phyloP scores from a whole-genome alignment of 2,329 filamentous ascomycete species.

The Diaporthe destruens region DNA sequence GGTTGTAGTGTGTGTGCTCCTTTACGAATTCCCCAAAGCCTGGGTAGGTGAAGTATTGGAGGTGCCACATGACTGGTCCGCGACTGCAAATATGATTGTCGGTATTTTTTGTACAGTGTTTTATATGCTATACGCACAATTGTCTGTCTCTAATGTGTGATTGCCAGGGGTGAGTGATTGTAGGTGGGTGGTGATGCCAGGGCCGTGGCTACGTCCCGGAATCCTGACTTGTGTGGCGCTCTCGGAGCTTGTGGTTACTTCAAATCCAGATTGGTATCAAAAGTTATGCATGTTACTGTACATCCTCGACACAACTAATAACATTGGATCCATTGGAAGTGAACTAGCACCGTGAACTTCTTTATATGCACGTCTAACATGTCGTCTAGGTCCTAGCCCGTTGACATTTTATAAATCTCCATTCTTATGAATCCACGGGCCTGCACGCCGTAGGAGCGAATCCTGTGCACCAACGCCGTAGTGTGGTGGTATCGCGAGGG shows the following conservation, averaged over 20 bases:
- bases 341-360: background rate
- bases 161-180: too few species aligned
- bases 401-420: background rate
- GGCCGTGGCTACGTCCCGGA: too few species aligned
- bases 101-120: background rate
- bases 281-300: too few species aligned
- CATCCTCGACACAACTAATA: background rate
- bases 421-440: slow-evolving; percentile 1
- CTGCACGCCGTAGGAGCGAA: background rate
- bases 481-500: too few species aligned
- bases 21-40: slow-evolving; percentile 19
- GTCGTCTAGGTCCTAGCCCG: too few species aligned
- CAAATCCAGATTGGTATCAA: too few species aligned
- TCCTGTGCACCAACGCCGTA: background rate
- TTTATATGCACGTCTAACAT: background rate
- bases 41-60: slow-evolving; percentile 13
- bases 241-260: too few species aligned
- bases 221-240: too few species aligned
- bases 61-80: background rate
- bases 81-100: background rate
- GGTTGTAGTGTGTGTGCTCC: slow-evolving; percentile 17
- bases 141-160: too few species aligned
- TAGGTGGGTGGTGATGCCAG: too few species aligned
- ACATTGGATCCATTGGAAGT: background rate
- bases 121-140: background rate